Base-by-base conservation (phyloP, 169 alveolate species). In the Besnoitia besnoiti region DNA sequence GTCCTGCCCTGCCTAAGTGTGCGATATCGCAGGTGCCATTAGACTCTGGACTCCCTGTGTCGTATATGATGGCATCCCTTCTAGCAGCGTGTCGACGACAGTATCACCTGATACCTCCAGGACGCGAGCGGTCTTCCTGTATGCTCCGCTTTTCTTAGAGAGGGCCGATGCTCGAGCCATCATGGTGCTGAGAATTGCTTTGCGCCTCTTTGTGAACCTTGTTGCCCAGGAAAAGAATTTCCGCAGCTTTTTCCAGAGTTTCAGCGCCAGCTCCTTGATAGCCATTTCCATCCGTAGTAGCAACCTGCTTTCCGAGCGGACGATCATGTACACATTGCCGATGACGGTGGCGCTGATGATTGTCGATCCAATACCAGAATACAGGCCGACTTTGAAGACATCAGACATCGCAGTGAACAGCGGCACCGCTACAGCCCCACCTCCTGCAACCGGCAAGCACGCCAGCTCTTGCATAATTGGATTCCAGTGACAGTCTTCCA, bases 401-500 rank as follows among this genome's bases (percentile, higher is more conserved):
- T 91, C 91, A 35, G 88, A 82, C 35, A 91, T 44, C 55, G 94
- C 94, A 37, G 94, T 76, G 37, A 49, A 62, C 89, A 82, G 39
- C 44, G 94, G 80, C 0, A 79, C 82, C 67, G 46, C 80, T 33
- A 91, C 80, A 8, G 80, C 49, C 30, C 88, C 88, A 27, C 91
- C 82, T 33, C 94, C 91, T 42, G 94, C 84, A 16, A 85, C 94
- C 16, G 88, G 77, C 49, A 30, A 75, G 91, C 94, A 91, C 82
- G 94, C 94, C 91, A 91, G 61, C 37, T 91, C 91, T 73, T 85
- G 91, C 59, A 85, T 47, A 12, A 91, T 30, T 5, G 94, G 89
- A 40, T 91, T 91, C 94, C 94, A 91, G 77, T 47, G 51, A 89
- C 94, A 91, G 40, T 91, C 94, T 19, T 82, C 24, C 24, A 90